Evolutionary conservation across 208 protist species (phyloP).

Genomic region (Naegleria fowleri): DNA sequence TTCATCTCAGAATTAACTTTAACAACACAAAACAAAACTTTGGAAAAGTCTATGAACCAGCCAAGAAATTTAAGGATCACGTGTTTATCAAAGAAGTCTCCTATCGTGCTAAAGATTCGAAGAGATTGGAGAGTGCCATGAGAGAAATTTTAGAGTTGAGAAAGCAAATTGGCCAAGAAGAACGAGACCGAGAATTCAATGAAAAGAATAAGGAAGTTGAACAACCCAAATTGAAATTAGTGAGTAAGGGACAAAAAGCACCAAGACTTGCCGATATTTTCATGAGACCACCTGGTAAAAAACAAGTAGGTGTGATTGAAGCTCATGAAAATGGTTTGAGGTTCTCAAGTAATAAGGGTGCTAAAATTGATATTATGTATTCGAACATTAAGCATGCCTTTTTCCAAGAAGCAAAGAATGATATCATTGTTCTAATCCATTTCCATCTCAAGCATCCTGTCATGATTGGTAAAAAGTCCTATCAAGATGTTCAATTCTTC

Average conservation of each 20-base stretch:
- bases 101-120: slow-evolving; percentile 49
- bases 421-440: slow-evolving; percentile 85
- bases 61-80: slow-evolving; percentile 67
- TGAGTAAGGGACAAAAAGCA: slow-evolving; percentile 15
- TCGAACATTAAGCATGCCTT: slow-evolving; percentile 94
- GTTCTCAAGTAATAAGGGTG: slow-evolving; percentile 70
- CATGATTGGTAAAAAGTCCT: slow-evolving; percentile 84
- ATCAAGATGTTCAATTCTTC: slow-evolving; percentile 87
- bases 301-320: slow-evolving; percentile 75
- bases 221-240: slow-evolving; percentile 55
- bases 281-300: slow-evolving; percentile 42
- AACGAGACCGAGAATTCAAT: slow-evolving; percentile 16
- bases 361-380: slow-evolving; percentile 78
- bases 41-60: slow-evolving; percentile 59
- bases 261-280: background rate
- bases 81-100: slow-evolving; percentile 77
- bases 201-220: background rate
- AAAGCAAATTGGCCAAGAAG: slow-evolving; percentile 61
- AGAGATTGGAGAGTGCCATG: slow-evolving; percentile 19
- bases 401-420: slow-evolving; percentile 85
- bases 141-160: slow-evolving; percentile 37
- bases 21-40: slow-evolving; percentile 54
- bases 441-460: slow-evolving; percentile 90
- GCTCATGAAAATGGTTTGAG: slow-evolving; percentile 90
- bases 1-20: slow-evolving; percentile 76